Percentiles rank a stretch among this genome's conserved stretches.
These are phyloP conservation scores for Coemansia reversa DNA, from an alignment of 192 early-diverging fungal genomes.

Conservation along the genomic window DNA sequence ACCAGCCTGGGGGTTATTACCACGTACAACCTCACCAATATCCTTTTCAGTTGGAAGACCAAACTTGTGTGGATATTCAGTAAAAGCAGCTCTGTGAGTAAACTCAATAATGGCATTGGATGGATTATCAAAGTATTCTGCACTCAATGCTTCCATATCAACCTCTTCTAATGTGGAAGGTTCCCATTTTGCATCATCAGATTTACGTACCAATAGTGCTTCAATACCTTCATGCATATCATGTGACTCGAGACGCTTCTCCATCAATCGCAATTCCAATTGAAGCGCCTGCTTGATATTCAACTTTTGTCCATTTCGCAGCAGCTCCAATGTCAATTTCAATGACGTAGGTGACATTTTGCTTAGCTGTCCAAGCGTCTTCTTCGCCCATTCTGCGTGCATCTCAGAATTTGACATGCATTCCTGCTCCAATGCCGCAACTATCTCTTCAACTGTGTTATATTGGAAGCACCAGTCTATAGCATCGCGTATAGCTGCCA, in stretches of 20 bases:
- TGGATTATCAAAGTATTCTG: neutral
- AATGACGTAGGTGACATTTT: conserved; percentile 82
- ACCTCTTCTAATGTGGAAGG: too few relatives aligned
- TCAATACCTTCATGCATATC: conserved; percentile 20
- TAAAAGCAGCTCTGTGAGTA: neutral
- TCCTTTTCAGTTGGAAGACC: too few relatives aligned
- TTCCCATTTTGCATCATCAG: conserved; percentile 9
- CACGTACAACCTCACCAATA: too few relatives aligned
- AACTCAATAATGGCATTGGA: neutral
- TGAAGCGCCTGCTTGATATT: conserved; percentile 78
- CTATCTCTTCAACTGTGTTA: conserved; percentile 80
- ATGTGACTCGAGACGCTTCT: conserved; percentile 68
- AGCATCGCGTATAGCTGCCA: conserved; percentile 54
- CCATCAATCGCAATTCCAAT: conserved; percentile 82
- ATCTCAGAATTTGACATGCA: conserved; percentile 11
- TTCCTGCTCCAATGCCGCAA: conserved; percentile 79
- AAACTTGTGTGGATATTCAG: too few relatives aligned
- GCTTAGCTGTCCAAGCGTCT: conserved; percentile 64
- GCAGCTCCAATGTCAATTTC: conserved; percentile 83
- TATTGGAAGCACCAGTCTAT: conserved; percentile 88
- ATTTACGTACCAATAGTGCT: too few relatives aligned
- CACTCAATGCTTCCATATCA: too few relatives aligned
- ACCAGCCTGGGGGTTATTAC: too few relatives aligned
- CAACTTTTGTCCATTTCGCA: conserved; percentile 67
- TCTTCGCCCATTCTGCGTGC: conserved; percentile 59